Evolutionary conservation across 176 grass and related monocot genomes (phyloP).

Genomic region (Aegilops longissima): DNA sequence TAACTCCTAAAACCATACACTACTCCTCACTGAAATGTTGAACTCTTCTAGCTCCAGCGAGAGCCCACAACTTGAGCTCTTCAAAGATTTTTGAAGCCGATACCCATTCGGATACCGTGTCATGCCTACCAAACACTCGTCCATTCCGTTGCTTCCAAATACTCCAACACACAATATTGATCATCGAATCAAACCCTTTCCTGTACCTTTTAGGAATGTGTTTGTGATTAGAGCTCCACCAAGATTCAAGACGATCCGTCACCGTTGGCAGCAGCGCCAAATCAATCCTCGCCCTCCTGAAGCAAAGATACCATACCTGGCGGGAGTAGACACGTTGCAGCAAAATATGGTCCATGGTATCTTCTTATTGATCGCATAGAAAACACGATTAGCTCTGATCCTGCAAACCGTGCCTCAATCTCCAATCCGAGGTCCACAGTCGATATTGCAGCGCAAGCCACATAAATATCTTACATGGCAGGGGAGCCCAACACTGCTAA

Average conservation of each 20-base stretch:
- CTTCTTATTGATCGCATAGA: too few species aligned
- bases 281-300: not conserved
- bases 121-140: not conserved
- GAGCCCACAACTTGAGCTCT: not conserved
- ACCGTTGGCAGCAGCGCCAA: not conserved
- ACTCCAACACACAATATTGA: not conserved
- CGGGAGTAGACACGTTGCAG: not conserved
- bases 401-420: not conserved
- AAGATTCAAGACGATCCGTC: not conserved
- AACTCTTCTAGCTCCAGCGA: not conserved
- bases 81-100: not conserved
- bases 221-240: not conserved
- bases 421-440: not conserved
- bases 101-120: too few species aligned
- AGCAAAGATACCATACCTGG: not conserved
- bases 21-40: not conserved
- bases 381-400: not conserved
- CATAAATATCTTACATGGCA: not conserved
- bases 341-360: not conserved
- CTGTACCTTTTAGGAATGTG: not conserved
- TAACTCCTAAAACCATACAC: too few species aligned
- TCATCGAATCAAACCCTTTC: not conserved
- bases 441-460: not conserved
- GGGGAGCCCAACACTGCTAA: too few species aligned
- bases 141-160: not conserved